phyloP scores from a whole-genome alignment of 805 yeast genomes.

The Sugiyamaella marilandica region DNA sequence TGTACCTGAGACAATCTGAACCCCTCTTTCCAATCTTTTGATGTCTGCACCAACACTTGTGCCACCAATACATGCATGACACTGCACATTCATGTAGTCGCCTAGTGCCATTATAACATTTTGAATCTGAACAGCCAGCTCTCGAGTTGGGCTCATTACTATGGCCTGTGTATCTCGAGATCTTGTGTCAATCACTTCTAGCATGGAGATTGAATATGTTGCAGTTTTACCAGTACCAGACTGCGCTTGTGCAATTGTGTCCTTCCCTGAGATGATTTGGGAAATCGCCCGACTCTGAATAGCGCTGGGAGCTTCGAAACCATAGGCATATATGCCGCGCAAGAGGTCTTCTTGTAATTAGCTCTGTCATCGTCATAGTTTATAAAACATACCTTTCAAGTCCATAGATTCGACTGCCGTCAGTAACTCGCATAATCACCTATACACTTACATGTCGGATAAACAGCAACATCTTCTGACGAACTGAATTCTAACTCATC shows the following conservation, averaged over 20 bases:
- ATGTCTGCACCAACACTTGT: slow-evolving; percentile 84
- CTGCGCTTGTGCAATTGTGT: slow-evolving; percentile 78
- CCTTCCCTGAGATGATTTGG: slow-evolving; percentile 71
- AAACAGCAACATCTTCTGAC: slow-evolving; percentile 38
- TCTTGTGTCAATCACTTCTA: slow-evolving; percentile 60
- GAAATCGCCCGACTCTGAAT: slow-evolving; percentile 77
- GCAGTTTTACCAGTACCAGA: slow-evolving; percentile 93
- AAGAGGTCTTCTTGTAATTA: slow-evolving; percentile 16
- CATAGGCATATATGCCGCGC: slow-evolving; percentile 69
- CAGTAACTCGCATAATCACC: slow-evolving; percentile 30
- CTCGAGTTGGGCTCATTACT: slow-evolving; percentile 95
- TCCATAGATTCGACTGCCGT: slow-evolving; percentile 30
- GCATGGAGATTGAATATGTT: slow-evolving; percentile 66
- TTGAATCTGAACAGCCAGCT: slow-evolving; percentile 93
- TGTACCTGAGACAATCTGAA: slow-evolving; percentile 93
- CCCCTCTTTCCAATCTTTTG: slow-evolving; percentile 76
- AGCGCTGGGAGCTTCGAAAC: slow-evolving; percentile 77
- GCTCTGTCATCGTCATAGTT: background rate
- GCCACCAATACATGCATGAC: slow-evolving; percentile 98
- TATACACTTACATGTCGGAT: slow-evolving; percentile 12
- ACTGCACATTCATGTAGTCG: slow-evolving; percentile 79
- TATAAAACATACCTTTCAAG: slow-evolving; percentile 22
- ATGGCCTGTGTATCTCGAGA: slow-evolving; percentile 82
- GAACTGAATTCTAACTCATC: slow-evolving; percentile 56
- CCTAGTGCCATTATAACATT: slow-evolving; percentile 89